phyloP scores from a whole-genome alignment of 1,284 basidiomycete genomes.

The Sporisorium iseilematis-ciliati region DNA sequence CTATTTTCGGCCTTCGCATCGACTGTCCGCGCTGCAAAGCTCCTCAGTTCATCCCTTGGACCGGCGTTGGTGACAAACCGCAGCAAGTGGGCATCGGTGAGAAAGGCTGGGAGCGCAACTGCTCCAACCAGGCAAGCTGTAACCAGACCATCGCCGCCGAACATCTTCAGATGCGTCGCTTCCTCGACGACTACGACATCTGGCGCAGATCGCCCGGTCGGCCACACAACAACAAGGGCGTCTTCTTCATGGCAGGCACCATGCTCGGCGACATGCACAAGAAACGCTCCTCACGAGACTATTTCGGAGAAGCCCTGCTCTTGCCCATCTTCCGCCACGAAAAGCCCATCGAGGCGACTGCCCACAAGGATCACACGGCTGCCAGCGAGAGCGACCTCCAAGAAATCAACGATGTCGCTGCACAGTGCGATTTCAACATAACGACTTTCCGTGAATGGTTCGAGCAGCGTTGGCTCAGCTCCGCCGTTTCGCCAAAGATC shows the following conservation, averaged over 20 bases:
- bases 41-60: conserved; percentile 42
- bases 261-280: conserved; percentile 26
- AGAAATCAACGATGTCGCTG: conserved; percentile 27
- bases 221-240: not conserved
- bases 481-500: conserved; percentile 20
- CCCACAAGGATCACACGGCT: conserved; percentile 9
- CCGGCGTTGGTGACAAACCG: conserved; percentile 35
- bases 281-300: conserved; percentile 22
- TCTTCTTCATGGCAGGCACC: conserved; percentile 49
- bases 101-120: conserved; percentile 33
- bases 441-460: conserved; percentile 34
- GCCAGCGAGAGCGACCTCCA: conserved; percentile 4
- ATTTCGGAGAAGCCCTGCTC: conserved; percentile 31
- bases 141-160: conserved; percentile 33
- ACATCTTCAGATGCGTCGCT: conserved; percentile 43
- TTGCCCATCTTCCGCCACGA: conserved; percentile 39
- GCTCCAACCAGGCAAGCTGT: conserved; percentile 5
- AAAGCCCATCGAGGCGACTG: conserved; percentile 18
- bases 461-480: conserved; percentile 25
- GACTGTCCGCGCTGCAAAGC: conserved; percentile 32
- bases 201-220: conserved; percentile 35
- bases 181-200: conserved; percentile 27
- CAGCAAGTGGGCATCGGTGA: conserved; percentile 36
- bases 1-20: conserved; percentile 42
- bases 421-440: conserved; percentile 31